Conservation (phyloP, 2,329 filamentous ascomycete genomes). For the Curvularia sp. region DNA sequence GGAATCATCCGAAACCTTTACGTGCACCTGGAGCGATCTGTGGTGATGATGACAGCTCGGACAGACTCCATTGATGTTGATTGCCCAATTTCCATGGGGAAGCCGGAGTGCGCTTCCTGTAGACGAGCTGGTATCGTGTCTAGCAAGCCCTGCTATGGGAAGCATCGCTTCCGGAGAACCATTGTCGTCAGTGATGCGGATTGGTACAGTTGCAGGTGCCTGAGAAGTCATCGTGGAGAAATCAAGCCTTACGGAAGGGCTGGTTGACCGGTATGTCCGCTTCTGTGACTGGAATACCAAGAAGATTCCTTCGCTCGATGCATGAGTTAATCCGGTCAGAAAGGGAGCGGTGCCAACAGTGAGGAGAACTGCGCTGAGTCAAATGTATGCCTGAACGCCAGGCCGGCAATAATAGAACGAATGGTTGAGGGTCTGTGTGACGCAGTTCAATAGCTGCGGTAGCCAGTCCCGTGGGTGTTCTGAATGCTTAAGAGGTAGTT, state of each 20-base stretch:
- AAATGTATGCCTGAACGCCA: background rate
- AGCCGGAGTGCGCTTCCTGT: constrained; percentile 25
- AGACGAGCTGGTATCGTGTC: constrained; percentile 30
- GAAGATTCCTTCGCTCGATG: constrained; percentile 12
- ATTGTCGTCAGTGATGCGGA: background rate
- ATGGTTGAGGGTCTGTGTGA: background rate
- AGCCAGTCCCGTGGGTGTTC: background rate
- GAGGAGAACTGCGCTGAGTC: background rate
- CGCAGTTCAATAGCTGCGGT: background rate
- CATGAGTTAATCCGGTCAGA: constrained; percentile 18
- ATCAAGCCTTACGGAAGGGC: background rate
- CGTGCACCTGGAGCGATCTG: constrained; percentile 28
- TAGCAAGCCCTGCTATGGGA: constrained; percentile 4
- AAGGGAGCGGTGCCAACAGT: background rate
- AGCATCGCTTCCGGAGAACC: background rate
- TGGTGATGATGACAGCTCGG: constrained; percentile 41
- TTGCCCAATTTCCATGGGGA: constrained; percentile 30
- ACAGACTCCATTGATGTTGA: constrained; percentile 39
- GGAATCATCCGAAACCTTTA: constrained; percentile 24
- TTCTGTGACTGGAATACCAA: constrained; percentile 13
- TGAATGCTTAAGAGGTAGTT: constrained; percentile 2
- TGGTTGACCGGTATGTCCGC: constrained; percentile 11
- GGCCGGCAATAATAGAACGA: background rate
- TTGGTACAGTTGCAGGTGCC: background rate
- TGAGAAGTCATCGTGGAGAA: constrained; percentile 13